Percentiles rank a stretch among this genome's conserved stretches.
phyloP scores from a whole-genome alignment of 2,329 filamentous ascomycete genomes.

The Penicillium occitanis region DNA sequence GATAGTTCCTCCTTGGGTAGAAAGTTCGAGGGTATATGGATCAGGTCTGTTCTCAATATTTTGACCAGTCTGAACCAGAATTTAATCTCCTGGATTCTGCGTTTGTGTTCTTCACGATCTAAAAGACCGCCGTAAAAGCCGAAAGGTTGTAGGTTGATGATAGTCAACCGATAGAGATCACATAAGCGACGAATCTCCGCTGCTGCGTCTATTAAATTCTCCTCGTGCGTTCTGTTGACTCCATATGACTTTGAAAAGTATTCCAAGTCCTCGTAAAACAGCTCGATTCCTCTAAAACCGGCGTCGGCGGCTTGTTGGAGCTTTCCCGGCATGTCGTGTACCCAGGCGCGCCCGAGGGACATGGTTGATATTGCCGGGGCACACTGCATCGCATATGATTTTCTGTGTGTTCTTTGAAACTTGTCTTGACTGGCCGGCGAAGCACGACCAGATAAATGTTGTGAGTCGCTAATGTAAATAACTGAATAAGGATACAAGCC shows the following conservation, averaged over 20 bases:
- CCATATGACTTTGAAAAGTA: conserved; percentile 53
- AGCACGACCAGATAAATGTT: not conserved
- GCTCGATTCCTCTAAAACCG: conserved; percentile 68
- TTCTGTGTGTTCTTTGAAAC: not conserved
- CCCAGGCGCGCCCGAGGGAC: conserved; percentile 70
- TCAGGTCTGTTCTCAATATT: conserved; percentile 60
- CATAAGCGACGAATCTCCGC: conserved; percentile 53
- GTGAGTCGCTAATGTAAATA: not conserved
- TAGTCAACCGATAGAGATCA: conserved; percentile 25
- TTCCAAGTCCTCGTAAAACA: conserved; percentile 75
- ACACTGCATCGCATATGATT: not conserved
- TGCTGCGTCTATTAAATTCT: conserved; percentile 60
- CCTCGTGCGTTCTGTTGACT: conserved; percentile 42
- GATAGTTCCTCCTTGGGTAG: conserved; percentile 48
- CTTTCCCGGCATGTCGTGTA: conserved; percentile 66
- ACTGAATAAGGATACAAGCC: not conserved
- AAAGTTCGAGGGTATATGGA: conserved; percentile 69
- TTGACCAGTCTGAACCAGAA: conserved; percentile 64
- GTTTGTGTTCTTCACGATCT: conserved; percentile 55
- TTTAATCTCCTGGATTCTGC: conserved; percentile 56
- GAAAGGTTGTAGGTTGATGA: conserved; percentile 66
- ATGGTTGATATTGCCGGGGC: conserved; percentile 67
- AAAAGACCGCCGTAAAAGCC: conserved; percentile 70
- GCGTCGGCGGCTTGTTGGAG: conserved; percentile 64
- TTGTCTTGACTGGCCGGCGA: not conserved